Evolutionary conservation across 257 asterid species (phyloP).

Genomic region (Mentha longifolia): DNA sequence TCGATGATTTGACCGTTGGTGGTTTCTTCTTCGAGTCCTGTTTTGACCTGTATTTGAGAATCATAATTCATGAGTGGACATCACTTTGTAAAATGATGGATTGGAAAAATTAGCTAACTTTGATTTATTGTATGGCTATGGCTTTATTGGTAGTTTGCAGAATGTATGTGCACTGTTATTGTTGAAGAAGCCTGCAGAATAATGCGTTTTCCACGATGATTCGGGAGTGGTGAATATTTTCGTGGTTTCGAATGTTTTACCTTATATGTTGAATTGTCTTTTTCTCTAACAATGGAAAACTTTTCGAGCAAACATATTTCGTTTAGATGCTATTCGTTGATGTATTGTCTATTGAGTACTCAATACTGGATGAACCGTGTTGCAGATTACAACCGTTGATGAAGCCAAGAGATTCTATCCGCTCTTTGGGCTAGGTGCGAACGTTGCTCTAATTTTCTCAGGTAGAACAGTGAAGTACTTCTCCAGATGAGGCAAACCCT

Average conservation of each 20-base stretch:
- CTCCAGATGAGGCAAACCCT: constrained; percentile 76
- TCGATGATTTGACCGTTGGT: background rate
- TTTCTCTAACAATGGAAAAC: background rate
- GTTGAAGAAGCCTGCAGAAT: background rate
- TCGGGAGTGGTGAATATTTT: background rate
- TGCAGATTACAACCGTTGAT: constrained; percentile 88
- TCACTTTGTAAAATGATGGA: background rate
- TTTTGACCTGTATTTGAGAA: constrained; percentile 21
- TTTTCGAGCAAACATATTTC: background rate
- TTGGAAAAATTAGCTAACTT: background rate
- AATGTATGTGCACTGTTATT: background rate
- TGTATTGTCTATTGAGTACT: background rate
- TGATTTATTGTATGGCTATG: constrained; percentile 11
- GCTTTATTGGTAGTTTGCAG: background rate
- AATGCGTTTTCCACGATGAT: background rate
- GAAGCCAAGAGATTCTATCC: constrained; percentile 98
- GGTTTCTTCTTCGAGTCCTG: constrained; percentile 9
- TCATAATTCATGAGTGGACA: background rate
- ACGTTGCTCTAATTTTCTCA: constrained; percentile 91
- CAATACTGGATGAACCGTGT: constrained; percentile 4
- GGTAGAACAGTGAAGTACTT: constrained; percentile 97
- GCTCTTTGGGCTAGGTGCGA: constrained; percentile 97
- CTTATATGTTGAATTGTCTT: background rate
- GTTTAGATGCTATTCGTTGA: background rate
- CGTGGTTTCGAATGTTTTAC: background rate